phyloP scores from a whole-genome alignment of 202 grass and related monocot genomes.

The Alloteropsis angusta region DNA sequence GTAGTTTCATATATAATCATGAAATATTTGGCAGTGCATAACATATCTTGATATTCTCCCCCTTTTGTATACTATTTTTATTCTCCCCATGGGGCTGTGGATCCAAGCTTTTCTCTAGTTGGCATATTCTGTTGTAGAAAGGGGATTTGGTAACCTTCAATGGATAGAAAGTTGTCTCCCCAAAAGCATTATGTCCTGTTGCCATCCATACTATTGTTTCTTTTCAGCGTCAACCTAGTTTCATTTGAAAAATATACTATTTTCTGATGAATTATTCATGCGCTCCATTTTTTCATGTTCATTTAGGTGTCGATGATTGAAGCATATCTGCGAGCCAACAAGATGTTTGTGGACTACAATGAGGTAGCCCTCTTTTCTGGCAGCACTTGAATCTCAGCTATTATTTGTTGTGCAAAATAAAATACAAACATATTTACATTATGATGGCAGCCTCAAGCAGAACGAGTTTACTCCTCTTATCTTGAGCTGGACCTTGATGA shows the following conservation, averaged over 20 bases:
- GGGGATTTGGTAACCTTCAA: neutral
- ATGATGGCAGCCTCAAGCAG: conserved; percentile 68
- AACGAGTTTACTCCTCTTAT: conserved; percentile 82
- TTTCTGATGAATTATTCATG: neutral
- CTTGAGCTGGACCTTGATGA: conserved; percentile 68
- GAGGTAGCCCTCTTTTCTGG: conserved; percentile 36
- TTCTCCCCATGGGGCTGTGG: neutral
- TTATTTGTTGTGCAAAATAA: neutral
- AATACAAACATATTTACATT: conserved; percentile 19
- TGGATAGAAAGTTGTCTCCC: neutral
- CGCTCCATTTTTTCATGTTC: neutral
- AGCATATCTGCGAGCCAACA: conserved; percentile 81
- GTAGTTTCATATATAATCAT: neutral
- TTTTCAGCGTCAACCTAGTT: neutral
- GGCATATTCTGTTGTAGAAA: neutral
- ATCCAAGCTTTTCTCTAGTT: neutral
- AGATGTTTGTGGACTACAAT: conserved; percentile 91
- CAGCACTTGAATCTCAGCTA: neutral
- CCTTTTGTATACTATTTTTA: neutral
- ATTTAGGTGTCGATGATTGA: conserved; percentile 90
- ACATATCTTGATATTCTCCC: neutral
- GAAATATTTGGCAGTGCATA: neutral
- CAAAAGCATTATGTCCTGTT: neutral
- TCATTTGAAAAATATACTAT: neutral
- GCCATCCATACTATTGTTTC: neutral